Evolutionary conservation across 2,329 filamentous ascomycete genomes (phyloP).

Genomic region (Akanthomyces dipterigenus): DNA sequence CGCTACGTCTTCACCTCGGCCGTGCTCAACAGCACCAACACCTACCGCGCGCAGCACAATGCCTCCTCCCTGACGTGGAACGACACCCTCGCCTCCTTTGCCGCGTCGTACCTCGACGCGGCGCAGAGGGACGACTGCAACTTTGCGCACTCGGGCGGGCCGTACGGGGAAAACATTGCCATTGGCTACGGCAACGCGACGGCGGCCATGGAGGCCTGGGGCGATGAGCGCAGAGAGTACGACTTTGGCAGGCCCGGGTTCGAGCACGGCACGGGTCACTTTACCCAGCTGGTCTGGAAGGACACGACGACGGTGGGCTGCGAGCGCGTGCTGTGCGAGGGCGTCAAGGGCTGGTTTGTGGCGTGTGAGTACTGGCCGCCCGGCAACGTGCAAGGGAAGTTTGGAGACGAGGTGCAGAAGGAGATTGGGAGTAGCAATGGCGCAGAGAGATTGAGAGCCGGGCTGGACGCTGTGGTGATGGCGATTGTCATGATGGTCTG

Average conservation of each 20-base stretch:
- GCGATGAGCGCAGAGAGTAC: conserved; percentile 45
- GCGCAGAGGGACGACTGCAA: conserved; percentile 29
- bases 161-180: conserved; percentile 70
- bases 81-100: conserved; percentile 50
- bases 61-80: conserved; percentile 59
- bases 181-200: conserved; percentile 56
- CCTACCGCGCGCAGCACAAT: conserved; percentile 57
- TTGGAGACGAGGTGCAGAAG: conserved; percentile 31
- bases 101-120: conserved; percentile 41
- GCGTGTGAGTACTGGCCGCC: conserved; percentile 65
- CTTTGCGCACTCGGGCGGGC: conserved; percentile 52
- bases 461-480: not conserved
- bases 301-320: conserved; percentile 55
- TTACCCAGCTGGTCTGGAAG: conserved; percentile 69
- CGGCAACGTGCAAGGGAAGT: conserved; percentile 55
- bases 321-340: conserved; percentile 33
- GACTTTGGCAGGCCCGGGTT: conserved; percentile 53
- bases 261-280: conserved; percentile 57
- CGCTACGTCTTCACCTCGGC: conserved; percentile 38
- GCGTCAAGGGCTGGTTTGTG: conserved; percentile 52
- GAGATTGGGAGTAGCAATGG: not conserved
- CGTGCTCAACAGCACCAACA: conserved; percentile 61
- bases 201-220: conserved; percentile 60
- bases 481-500: not conserved
- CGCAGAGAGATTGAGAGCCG: not conserved